Evolutionary conservation across 2,329 filamentous ascomycete genomes (phyloP).

Genomic region (Westerdykella ornata): DNA sequence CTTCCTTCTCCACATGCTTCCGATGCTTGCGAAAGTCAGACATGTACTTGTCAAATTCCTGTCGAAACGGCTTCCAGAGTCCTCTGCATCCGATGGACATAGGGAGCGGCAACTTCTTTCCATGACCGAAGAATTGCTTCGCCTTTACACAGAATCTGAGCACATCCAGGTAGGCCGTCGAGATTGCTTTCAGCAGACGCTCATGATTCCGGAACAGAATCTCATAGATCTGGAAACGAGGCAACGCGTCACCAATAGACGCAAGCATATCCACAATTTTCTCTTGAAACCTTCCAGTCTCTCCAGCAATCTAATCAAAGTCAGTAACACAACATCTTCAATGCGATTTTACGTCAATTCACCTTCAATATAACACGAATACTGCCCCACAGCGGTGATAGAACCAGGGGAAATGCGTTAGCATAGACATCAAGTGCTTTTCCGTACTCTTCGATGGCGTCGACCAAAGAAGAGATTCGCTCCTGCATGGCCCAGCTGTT

Average conservation of each 20-base stretch:
- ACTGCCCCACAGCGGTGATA: slow-evolving; percentile 19
- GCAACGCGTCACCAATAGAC: slow-evolving; percentile 15
- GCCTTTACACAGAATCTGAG: slow-evolving; percentile 10
- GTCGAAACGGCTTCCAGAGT: slow-evolving; percentile 14
- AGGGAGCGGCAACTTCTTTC: slow-evolving; percentile 8
- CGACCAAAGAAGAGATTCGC: slow-evolving; percentile 10
- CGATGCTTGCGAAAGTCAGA: slow-evolving; percentile 10
- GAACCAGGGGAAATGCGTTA: slow-evolving; percentile 11
- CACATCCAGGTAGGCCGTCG: slow-evolving; percentile 13
- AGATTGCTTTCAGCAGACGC: slow-evolving; percentile 11
- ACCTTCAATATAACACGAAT: slow-evolving; percentile 15
- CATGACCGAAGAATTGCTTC: slow-evolving; percentile 12
- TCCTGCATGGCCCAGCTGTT: slow-evolving; percentile 11
- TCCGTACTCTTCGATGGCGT: slow-evolving; percentile 15
- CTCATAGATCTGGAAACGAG: slow-evolving; percentile 17
- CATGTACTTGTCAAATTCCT: slow-evolving; percentile 12
- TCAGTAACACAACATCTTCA: neutral
- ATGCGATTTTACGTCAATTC: neutral
- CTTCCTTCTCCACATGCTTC: slow-evolving; percentile 15
- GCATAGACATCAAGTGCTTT: slow-evolving; percentile 17
- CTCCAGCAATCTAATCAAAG: slow-evolving; percentile 9
- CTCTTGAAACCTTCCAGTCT: slow-evolving; percentile 15
- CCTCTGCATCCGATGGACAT: slow-evolving; percentile 9
- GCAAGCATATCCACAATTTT: slow-evolving; percentile 17
- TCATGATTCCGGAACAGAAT: slow-evolving; percentile 13